phyloP scores from a whole-genome alignment of 495 filamentous ascomycete genomes.

The Podospora sp. region DNA sequence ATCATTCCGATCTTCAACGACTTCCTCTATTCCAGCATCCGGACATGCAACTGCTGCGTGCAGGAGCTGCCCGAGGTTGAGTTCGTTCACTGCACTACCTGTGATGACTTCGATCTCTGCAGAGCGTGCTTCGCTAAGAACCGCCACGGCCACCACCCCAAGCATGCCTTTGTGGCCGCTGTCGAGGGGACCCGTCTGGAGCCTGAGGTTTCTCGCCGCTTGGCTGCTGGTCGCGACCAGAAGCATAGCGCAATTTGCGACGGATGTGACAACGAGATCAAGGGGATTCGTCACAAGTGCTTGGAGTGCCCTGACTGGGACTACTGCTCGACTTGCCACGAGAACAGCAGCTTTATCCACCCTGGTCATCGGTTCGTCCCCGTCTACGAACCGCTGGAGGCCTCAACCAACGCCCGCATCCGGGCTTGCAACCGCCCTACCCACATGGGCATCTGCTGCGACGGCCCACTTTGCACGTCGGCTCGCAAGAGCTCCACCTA shows the following conservation, averaged over 20 bases:
- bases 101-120: slow-evolving; percentile 93
- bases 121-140: slow-evolving; percentile 71
- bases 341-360: slow-evolving; percentile 67
- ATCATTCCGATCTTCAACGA: slow-evolving; percentile 32
- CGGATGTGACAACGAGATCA: slow-evolving; percentile 87
- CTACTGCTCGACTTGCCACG: slow-evolving; percentile 80
- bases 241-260: slow-evolving; percentile 90
- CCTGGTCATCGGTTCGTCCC: slow-evolving; percentile 87
- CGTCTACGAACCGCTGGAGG: slow-evolving; percentile 76
- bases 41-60: slow-evolving; percentile 93
- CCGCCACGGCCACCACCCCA: slow-evolving; percentile 91
- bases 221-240: slow-evolving; percentile 78
- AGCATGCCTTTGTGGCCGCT: slow-evolving; percentile 74
- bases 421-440: slow-evolving; percentile 46
- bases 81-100: slow-evolving; percentile 82
- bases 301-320: slow-evolving; percentile 97
- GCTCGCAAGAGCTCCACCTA: slow-evolving; percentile 58
- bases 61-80: slow-evolving; percentile 71
- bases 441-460: slow-evolving; percentile 90
- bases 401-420: slow-evolving; percentile 39
- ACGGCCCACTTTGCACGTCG: slow-evolving; percentile 83
- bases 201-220: slow-evolving; percentile 59
- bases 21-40: slow-evolving; percentile 47
- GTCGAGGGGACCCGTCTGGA: slow-evolving; percentile 60
- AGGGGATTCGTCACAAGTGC: slow-evolving; percentile 95